Evolutionary conservation across 192 early-diverging fungal species (phyloP), one percentile per base, ranked within the genome.

Genomic region (Backusella liffmaniae): DNA sequence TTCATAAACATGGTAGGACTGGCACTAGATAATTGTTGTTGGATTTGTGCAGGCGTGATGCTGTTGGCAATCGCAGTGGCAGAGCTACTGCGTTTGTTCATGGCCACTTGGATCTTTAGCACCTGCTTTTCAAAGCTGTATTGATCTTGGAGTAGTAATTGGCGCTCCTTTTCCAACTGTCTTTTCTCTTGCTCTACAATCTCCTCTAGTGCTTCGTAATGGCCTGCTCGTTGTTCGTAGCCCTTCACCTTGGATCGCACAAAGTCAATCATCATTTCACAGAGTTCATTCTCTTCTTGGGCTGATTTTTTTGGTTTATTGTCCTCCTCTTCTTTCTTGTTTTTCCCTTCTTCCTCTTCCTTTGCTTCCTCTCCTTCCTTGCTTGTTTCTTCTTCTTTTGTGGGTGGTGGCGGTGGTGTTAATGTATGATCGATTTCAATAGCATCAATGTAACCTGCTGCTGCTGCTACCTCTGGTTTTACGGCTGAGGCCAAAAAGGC

Each of bases 401-500:
- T 16, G 1, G 5, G 4, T 49, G 46, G 16, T n/a, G 18, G 5
- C 5, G 46, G 46, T 49, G 73, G n/a, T 29, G 79, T 83, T 36
- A 65, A 42, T 66, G 37, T 53, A 30, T 65, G 34, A 9, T 34
- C 49, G 37, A 69, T 69, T 41, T 69, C 67, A 13, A 69, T 18
- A 41, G 56, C 35, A 67, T 74, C 42, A 21, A 66, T 23, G 77
- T 94, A 88, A 5, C 95, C 94, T 6, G 94, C 95, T 2, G 95
- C 95, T 0, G 88, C 86, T 0, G 96, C 98, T 3, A 98, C 94
- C 29, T 91, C 87, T 0, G 97, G 95, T 76, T 91, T 88, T 26
- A 99, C 96, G 39, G 93, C 87, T 29, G 93, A 89, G 0, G 95
- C 95, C 73, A 99, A 84, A 70, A 97, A 97, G 0, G 96, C 94